Evolutionary conservation across 257 asterid species (phyloP).

Genomic region (Nicotiana attenuata): DNA sequence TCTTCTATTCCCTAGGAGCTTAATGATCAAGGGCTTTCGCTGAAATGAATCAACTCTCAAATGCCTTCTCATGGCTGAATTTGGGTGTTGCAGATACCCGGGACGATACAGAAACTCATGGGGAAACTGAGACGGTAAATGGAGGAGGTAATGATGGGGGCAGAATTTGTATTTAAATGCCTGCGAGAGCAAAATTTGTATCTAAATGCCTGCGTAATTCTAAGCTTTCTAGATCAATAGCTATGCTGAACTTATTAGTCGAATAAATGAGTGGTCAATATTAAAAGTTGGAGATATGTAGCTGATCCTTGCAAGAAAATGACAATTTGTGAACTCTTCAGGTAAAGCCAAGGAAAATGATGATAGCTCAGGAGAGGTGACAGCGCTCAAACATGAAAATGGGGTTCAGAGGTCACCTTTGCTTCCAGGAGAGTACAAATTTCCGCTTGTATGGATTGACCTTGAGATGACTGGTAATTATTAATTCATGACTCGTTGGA

Average conservation of each 20-base stretch:
- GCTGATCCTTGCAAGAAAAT: neutral
- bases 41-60: constrained; percentile 58
- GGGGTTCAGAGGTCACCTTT: constrained; percentile 21
- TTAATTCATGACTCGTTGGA: neutral
- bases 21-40: constrained; percentile 12
- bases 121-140: constrained; percentile 16
- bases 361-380: constrained; percentile 23
- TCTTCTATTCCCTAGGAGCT: constrained; percentile 18
- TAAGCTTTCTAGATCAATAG: constrained; percentile 1
- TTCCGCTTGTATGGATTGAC: constrained; percentile 98
- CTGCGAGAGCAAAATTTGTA: neutral
- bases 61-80: constrained; percentile 60
- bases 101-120: constrained; percentile 13
- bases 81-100: constrained; percentile 43
- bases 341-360: constrained; percentile 34
- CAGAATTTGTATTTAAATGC: neutral
- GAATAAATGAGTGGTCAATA: neutral
- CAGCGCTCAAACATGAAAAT: constrained; percentile 22
- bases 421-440: constrained; percentile 35
- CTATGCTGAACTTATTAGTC: neutral
- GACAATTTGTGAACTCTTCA: constrained; percentile 19
- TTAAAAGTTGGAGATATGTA: neutral
- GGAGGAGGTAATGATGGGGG: constrained; percentile 16
- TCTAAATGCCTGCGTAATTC: neutral
- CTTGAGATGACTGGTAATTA: constrained; percentile 92